These are phyloP conservation scores for Paecilomyces dactylethromorphus DNA, from an alignment of 2,329 filamentous ascomycete genomes.

Conservation along the genomic window DNA sequence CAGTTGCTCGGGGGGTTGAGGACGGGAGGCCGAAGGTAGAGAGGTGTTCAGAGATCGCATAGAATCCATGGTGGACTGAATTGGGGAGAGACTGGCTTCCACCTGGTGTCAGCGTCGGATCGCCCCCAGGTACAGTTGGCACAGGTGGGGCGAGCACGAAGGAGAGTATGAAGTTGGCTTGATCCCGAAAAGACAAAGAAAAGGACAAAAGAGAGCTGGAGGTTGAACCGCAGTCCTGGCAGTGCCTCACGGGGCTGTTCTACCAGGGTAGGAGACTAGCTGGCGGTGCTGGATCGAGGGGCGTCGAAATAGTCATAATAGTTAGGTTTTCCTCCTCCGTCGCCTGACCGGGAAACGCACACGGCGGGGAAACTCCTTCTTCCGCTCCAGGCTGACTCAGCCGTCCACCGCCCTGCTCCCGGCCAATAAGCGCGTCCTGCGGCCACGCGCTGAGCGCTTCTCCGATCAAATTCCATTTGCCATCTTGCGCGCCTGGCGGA, in stretches of 20 bases:
- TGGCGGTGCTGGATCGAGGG: too few species aligned
- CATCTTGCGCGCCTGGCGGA: constrained; percentile 24
- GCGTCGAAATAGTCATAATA: not conserved
- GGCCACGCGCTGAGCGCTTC: constrained; percentile 14
- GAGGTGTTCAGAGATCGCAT: constrained; percentile 59
- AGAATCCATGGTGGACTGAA: constrained; percentile 48
- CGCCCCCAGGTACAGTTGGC: not conserved
- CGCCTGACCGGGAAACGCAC: constrained; percentile 24
- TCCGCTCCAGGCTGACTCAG: constrained; percentile 20
- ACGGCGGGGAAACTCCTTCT: constrained; percentile 23
- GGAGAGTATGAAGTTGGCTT: constrained; percentile 5
- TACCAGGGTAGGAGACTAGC: too few species aligned
- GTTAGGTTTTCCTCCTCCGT: not conserved
- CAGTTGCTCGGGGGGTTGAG: constrained; percentile 50
- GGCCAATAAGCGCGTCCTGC: constrained; percentile 31
- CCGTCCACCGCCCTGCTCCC: constrained; percentile 1
- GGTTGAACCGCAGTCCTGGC: too few species aligned
- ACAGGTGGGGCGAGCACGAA: constrained; percentile 3
- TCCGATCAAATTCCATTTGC: constrained; percentile 24
- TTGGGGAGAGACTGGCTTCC: not conserved
- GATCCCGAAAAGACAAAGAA: constrained; percentile 6
- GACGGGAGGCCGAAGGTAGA: constrained; percentile 47
- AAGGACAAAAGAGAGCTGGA: constrained; percentile 3
- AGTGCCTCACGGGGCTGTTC: too few species aligned
- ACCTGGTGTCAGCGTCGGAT: not conserved